Base-by-base conservation (phyloP, 805 yeast genomes). In the Metschnikowia matae region DNA sequence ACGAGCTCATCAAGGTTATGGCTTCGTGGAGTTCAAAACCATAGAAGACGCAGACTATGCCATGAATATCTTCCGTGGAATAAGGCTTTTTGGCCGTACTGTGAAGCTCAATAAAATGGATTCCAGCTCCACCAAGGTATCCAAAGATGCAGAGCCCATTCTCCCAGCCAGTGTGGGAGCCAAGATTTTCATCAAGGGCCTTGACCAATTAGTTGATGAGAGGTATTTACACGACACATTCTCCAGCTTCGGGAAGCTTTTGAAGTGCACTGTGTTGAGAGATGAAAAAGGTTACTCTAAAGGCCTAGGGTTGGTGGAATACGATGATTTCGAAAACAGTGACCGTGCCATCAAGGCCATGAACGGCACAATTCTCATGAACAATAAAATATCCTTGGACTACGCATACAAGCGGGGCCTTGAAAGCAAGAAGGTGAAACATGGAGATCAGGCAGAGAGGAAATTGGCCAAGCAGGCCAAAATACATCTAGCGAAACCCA, bases 381-480 rank as follows among this genome's bases (percentile, higher is more conserved):
- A 88, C 63, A 74, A 74, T 52, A 79, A 78, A 29, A 71, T 89
- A 5, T 64, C 67, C 1, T 71, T 91, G 2, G 79, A 79, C 32
- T 90, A 89, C 62, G 94, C 96, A 0, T 82, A 75, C 60, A 89
- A 87, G 65, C 81, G 80, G 49, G 61, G 63, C 6, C 57, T 63
- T 1, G 62, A 59, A n/a, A 75, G 78, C 62, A 78, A 51, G 81
- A 81, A 60, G 48, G 58, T 60, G 17, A 75, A 78, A 44, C 95
- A 88, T 59, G 97, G 97, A n/a, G 91, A 85, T 58, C 77, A 75
- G 36, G 81, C 82, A 0, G 97, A 91, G 63, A 74, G 97, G 57
- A 55, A 78, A 48, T 73, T 90, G 48, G 91, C 92, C 10, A 73
- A 70, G 35, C 82, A 79, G 57, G 90, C 89, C 2, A 73, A 74